Percentiles rank a stretch among this genome's conserved stretches.
phyloP scores from a whole-genome alignment of 257 asterid genomes.

The Scutellaria minor region DNA sequence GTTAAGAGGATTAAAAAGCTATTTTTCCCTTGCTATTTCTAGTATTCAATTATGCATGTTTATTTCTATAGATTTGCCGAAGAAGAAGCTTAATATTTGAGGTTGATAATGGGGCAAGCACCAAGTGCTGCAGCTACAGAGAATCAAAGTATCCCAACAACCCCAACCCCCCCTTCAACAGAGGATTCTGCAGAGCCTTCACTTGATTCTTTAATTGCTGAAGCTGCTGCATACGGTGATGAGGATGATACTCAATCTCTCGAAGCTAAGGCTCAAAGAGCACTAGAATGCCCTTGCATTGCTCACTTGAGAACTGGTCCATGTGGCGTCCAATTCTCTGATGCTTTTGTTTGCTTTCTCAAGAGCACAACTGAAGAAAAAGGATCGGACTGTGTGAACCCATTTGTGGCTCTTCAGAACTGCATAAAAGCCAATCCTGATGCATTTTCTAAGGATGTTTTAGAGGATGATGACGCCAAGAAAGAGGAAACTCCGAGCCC shows the following conservation, averaged over 20 bases:
- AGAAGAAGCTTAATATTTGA: conserved; percentile 3
- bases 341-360: conserved; percentile 87
- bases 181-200: conserved; percentile 45
- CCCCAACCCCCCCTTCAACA: conserved; percentile 34
- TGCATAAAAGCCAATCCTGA: conserved; percentile 81
- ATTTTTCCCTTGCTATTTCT: no score
- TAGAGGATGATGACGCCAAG: conserved; percentile 57
- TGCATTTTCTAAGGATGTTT: conserved; percentile 76
- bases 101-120: conserved; percentile 56
- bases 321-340: conserved; percentile 82
- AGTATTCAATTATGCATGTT: no score
- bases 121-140: conserved; percentile 39
- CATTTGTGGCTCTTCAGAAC: conserved; percentile 85
- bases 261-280: conserved; percentile 78
- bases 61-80: background rate
- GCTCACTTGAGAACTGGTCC: conserved; percentile 75
- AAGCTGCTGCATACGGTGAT: conserved; percentile 80
- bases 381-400: conserved; percentile 81
- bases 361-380: conserved; percentile 88
- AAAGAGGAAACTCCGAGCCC: conserved; percentile 54
- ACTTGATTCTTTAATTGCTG: conserved; percentile 69
- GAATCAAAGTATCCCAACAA: conserved; percentile 36
- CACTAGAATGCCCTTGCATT: conserved; percentile 92
- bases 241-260: conserved; percentile 53
- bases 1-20: no score